These are phyloP conservation scores for Clavariopsis aquatica DNA, from an alignment of 495 filamentous ascomycete species.

Conservation along the genomic window DNA sequence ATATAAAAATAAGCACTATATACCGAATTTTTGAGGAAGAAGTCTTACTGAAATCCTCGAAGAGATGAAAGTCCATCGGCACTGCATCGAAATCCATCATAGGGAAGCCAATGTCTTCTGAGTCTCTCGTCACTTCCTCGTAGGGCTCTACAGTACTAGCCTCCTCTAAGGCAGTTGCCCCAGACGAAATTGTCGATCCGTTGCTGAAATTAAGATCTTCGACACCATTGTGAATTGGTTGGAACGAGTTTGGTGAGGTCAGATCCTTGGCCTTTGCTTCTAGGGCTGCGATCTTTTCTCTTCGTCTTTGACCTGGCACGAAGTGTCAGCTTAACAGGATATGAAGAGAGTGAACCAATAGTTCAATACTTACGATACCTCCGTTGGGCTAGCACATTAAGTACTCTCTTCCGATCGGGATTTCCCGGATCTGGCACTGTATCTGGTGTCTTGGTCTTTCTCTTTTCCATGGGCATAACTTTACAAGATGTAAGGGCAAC, in stretches of 20 bases:
- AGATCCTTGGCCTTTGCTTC: constrained; percentile 27
- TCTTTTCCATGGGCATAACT: constrained; percentile 23
- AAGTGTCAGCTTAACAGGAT: not conserved
- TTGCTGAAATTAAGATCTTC: not conserved
- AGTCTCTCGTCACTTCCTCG: constrained; percentile 7
- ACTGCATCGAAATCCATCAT: constrained; percentile 19
- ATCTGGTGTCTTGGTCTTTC: constrained; percentile 20
- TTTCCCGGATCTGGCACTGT: constrained; percentile 32
- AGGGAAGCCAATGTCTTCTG: constrained; percentile 2
- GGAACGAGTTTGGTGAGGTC: not conserved
- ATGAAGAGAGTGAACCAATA: not conserved
- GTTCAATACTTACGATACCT: constrained; percentile 50
- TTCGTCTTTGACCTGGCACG: constrained; percentile 29
- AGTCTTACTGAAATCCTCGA: constrained; percentile 19
- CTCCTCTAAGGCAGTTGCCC: not conserved
- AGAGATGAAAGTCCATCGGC: constrained; percentile 20
- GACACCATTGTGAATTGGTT: not conserved
- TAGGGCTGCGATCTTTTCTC: constrained; percentile 31
- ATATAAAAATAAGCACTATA: too few species aligned
- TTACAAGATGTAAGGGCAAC: constrained; percentile 6
- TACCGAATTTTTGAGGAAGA: too few species aligned
- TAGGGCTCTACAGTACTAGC: constrained; percentile 4
- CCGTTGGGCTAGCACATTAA: constrained; percentile 55
- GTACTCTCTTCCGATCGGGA: constrained; percentile 51
- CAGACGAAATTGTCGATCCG: not conserved